Base-by-base conservation (phyloP, 192 early-diverging fungal genomes). In the Cladochytrium replicatum region DNA sequence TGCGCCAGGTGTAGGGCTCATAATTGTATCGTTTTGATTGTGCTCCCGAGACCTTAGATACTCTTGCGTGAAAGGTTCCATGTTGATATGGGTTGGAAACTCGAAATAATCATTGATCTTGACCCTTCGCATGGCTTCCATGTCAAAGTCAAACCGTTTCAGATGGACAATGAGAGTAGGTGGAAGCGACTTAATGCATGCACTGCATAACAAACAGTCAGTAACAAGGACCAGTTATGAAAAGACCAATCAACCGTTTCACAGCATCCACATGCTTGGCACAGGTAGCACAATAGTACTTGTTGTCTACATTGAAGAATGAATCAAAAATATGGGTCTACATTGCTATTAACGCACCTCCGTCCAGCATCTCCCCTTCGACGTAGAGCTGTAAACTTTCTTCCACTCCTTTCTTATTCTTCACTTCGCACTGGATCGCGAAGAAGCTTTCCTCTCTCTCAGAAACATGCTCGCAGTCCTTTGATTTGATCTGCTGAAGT, bases 61-160 rank as follows among this genome's bases (percentile, higher is more conserved):
- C n/a, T n/a, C n/a, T n/a, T n/a, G n/a, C n/a, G n/a, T n/a, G n/a
- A n/a, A n/a, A n/a, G n/a, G 73, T 28, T 68, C 67, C 80, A 80
- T 73, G 32, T 80, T 61, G 3, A 80, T 46, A 6, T 48, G 31
- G 4, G 48, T 54, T 6, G 79, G 79, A 32, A 81, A 77, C 39
- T 74, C 72, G 46, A 81, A 74, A 2, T 49, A 53, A 38, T 81
- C 79, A 40, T 81, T 78, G 41, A 80, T 68, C 55, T 81, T 81
- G 27, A 68, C 58, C 11, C 78, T 55, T 19, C 58, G 51, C 52
- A 80, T 64, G 4, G 69, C 56, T 22, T 76, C 69, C 67, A 72
- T 58, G 28, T 79, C 79, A 24, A 78, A 69, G 21, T 76, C 72
- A 50, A 81, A 81, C 19, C 79, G 68, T 40, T 81, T 81, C 17